Conservation (phyloP, 176 grass and related monocot genomes). For the Musa itinerans region DNA sequence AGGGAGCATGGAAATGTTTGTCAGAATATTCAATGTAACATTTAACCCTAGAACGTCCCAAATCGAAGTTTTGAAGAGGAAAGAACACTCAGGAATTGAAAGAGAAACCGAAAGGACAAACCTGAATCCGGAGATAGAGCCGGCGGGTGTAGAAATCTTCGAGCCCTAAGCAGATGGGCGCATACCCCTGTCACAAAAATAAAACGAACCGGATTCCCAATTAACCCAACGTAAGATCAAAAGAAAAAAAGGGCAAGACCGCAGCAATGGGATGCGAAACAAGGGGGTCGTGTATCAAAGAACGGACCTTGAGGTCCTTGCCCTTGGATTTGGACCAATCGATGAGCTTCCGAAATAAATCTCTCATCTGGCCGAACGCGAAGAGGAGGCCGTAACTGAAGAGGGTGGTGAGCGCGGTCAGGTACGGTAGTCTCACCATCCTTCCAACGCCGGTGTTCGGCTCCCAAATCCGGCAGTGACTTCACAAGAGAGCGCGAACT, state of each 20-base stretch:
- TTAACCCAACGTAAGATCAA: background rate
- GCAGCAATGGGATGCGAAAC: background rate
- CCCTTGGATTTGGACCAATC: slow-evolving; percentile 57
- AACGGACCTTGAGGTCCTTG: slow-evolving; percentile 46
- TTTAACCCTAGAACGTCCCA: too few species aligned
- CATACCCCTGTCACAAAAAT: slow-evolving; percentile 36
- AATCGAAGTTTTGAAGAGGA: background rate
- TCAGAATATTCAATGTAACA: too few species aligned
- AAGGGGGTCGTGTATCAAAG: background rate
- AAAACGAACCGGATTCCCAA: background rate
- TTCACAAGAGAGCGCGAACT: slow-evolving; percentile 1
- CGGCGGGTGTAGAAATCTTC: slow-evolving; percentile 87
- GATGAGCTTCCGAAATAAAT: slow-evolving; percentile 53
- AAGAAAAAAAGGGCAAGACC: background rate
- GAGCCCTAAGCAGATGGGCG: slow-evolving; percentile 67
- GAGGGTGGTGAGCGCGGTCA: slow-evolving; percentile 56
- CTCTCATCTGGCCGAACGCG: slow-evolving; percentile 59
- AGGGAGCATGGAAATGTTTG: background rate
- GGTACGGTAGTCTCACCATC: slow-evolving; percentile 82
- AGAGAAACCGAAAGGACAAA: slow-evolving; percentile 1
- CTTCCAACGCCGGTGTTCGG: background rate
- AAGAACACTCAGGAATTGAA: background rate
- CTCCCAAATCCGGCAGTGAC: background rate
- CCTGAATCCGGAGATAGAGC: slow-evolving; percentile 66
- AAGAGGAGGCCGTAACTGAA: slow-evolving; percentile 80